These are phyloP conservation scores for Parascedosporium putredinis DNA, from an alignment of 2,329 filamentous ascomycete species.

Conservation along the genomic window DNA sequence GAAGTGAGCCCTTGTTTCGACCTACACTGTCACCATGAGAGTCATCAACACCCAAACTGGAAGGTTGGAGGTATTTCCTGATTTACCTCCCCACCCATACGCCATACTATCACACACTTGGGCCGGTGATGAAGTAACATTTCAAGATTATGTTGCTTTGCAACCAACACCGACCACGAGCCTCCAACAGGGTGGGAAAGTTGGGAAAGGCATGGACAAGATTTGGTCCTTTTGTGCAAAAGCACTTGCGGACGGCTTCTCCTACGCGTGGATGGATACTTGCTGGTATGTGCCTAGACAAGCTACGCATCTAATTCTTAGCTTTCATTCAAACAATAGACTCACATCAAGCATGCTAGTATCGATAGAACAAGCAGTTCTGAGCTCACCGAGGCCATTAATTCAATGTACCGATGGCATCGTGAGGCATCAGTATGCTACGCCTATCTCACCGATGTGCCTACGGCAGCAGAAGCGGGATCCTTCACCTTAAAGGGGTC, in stretches of 20 bases:
- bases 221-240: not conserved
- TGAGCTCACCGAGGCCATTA: constrained; percentile 15
- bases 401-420: constrained; percentile 15
- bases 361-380: constrained; percentile 14
- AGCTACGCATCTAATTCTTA: not conserved
- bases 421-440: constrained; percentile 11
- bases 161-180: not conserved
- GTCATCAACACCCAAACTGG: not conserved
- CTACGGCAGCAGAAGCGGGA: not conserved
- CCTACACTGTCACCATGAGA: not conserved
- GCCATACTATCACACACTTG: constrained; percentile 26
- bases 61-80: not conserved
- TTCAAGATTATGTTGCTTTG: not conserved
- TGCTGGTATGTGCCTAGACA: constrained; percentile 14
- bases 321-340: constrained; percentile 14
- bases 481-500: not conserved
- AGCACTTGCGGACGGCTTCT: not conserved
- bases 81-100: constrained; percentile 12
- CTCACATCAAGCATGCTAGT: constrained; percentile 16
- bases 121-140: constrained; percentile 10
- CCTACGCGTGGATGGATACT: constrained; percentile 16
- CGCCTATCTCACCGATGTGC: constrained; percentile 12
- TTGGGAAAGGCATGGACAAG: not conserved
- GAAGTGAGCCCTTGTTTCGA: not conserved
- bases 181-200: too few relatives aligned